Evolutionary conservation across 768 basidiomycete species (phyloP), one percentile per base, ranked within the genome.

Genomic region (Panaeolus papilionaceus): DNA sequence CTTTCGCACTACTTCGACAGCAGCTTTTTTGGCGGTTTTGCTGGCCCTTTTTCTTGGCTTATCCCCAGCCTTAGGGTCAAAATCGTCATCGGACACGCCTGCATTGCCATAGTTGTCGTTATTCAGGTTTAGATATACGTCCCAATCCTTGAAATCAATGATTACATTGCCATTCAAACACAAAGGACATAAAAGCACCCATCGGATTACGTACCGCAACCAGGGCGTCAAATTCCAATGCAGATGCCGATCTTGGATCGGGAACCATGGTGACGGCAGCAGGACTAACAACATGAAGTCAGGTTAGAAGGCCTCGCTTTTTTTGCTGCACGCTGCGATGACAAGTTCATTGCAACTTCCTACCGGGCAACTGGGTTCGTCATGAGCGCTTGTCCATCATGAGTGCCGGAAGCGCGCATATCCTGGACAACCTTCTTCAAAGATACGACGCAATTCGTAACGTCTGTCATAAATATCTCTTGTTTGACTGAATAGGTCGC

Each of bases 391-490:
- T 89, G 84, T 9, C 80, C 82, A 62, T 85, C 86, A 51, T 78
- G 75, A 1, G 80, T 78, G 12, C 82, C 74, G 44, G 80, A 68
- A 3, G 83, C 79, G 64, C 85, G 85, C 69, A 91, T 71, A 65
- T 95, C 90, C 69, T 90, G 84, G 42, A 94, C 86, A 3, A 92
- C 87, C 74, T 92, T 92, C 80, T 93, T 94, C 58, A 97, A 81
- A 11, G 90, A 84, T 44, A 88, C 82, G 70, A 91, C 93, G 73
- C 93, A 95, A 20, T 83, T 85, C 39, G 88, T 90, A 40, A 95
- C 92, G 76, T 97, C 95, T 18, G 87, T 83, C 72, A 91, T 79
- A 70, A 96, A 91, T 6, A 94, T 88, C 51, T 95, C 93, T 79
- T 94, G 91, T 76, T 94, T 94, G 70, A 93, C 93, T 94, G 62